A percentile compares a stretch with the other conserved stretches of the same genome.
These are phyloP conservation scores for Cokeromyces recurvatus DNA, from an alignment of 371 early-diverging fungal genomes.

Conservation along the genomic window DNA sequence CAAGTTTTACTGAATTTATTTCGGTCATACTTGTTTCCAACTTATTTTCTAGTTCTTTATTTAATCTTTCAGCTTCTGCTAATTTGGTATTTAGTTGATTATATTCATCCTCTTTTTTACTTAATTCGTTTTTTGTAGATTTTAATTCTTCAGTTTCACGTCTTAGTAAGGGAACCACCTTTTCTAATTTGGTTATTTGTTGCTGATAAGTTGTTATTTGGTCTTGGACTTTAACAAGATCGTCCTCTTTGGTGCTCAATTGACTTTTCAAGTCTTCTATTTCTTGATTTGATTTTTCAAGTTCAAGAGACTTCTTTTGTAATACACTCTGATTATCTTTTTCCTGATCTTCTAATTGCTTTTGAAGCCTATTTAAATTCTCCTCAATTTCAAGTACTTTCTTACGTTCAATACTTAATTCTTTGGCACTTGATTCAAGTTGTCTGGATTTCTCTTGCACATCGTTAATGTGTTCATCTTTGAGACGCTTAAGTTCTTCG, in stretches of 20 bases:
- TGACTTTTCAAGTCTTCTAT: too few species aligned
- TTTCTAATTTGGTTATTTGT: background rate
- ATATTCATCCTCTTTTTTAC: background rate
- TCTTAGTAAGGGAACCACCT: background rate
- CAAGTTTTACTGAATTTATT: background rate
- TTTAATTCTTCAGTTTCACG: constrained; percentile 5
- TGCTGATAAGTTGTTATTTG: background rate
- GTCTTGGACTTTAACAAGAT: background rate
- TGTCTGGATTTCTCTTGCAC: background rate
- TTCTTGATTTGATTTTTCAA: too few species aligned
- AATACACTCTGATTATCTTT: too few species aligned
- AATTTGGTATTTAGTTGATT: background rate
- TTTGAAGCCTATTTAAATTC: too few species aligned
- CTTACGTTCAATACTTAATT: too few species aligned
- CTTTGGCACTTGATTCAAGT: too few species aligned
- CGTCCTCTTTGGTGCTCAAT: too few species aligned
- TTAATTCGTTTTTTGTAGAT: background rate
- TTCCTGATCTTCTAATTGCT: too few species aligned
- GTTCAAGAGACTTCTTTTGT: too few species aligned
- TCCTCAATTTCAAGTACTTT: too few species aligned
- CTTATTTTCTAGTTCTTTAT: constrained; percentile 2
- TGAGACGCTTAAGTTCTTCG: constrained; percentile 1
- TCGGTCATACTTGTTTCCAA: background rate
- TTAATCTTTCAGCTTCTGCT: background rate
- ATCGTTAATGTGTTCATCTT: background rate